Percentiles rank a stretch among this genome's conserved stretches.
Evolutionary conservation across 2,329 filamentous ascomycete genomes (phyloP).

Genomic region (Leptodontidium sp.): DNA sequence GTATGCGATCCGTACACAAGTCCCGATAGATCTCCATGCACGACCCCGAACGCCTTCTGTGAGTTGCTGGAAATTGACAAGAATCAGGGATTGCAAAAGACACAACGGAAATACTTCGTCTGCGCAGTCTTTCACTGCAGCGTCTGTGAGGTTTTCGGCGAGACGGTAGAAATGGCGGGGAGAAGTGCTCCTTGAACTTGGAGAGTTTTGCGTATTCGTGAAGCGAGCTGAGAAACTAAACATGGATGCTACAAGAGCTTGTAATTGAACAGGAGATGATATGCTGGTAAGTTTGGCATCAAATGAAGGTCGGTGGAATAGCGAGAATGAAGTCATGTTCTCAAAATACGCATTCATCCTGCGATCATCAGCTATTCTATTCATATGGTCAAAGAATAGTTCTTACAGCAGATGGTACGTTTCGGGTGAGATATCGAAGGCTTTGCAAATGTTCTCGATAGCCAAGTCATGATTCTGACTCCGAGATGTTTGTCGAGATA

Average conservation of each 20-base stretch:
- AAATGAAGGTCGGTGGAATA: constrained; percentile 31
- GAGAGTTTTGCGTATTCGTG: not conserved
- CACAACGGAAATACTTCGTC: constrained; percentile 48
- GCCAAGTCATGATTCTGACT: not conserved
- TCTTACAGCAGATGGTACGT: not conserved
- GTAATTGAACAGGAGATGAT: constrained; percentile 31
- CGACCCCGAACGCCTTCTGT: constrained; percentile 48
- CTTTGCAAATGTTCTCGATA: not conserved
- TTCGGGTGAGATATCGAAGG: not conserved
- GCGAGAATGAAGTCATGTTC: constrained; percentile 32
- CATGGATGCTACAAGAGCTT: constrained; percentile 47
- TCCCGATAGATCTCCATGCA: constrained; percentile 49
- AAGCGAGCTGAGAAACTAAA: constrained; percentile 44
- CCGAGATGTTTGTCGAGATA: not conserved
- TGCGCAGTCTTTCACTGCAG: constrained; percentile 45
- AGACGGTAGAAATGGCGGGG: constrained; percentile 37
- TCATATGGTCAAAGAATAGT: not conserved
- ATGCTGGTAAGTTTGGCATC: constrained; percentile 31
- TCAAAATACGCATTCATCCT: constrained; percentile 29
- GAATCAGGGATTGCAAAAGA: constrained; percentile 49
- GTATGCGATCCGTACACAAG: constrained; percentile 42
- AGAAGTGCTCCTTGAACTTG: constrained; percentile 6
- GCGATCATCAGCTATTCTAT: not conserved
- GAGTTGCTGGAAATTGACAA: constrained; percentile 49
- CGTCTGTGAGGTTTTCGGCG: constrained; percentile 42